Evolutionary conservation across 1,284 basidiomycete species (phyloP).

Genomic region (Cystobasidium sp.): DNA sequence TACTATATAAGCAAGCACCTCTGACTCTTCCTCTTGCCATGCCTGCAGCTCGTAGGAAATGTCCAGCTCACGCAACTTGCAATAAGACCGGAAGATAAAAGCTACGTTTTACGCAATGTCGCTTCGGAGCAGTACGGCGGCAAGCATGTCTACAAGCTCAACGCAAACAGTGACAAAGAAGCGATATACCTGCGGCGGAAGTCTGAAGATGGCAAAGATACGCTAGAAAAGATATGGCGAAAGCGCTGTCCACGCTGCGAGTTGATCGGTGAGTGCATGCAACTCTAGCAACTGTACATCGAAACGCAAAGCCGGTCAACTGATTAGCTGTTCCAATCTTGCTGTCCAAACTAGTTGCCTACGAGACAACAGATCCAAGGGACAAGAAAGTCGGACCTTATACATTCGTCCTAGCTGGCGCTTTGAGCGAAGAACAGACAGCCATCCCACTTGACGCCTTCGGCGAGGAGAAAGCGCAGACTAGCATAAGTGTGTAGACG

Average conservation of each 20-base stretch:
- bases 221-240: constrained; percentile 35
- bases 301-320: too few relatives aligned
- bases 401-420: constrained; percentile 34
- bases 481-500: background rate
- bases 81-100: constrained; percentile 27
- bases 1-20: background rate
- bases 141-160: constrained; percentile 44
- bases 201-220: constrained; percentile 8
- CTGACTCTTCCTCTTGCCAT: background rate
- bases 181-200: constrained; percentile 23
- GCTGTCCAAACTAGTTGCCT: constrained; percentile 3
- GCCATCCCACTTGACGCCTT: constrained; percentile 33
- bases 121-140: constrained; percentile 30
- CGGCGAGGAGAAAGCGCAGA: constrained; percentile 8
- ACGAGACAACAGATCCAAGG: constrained; percentile 36
- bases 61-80: constrained; percentile 34
- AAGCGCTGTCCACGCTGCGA: constrained; percentile 40
- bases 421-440: constrained; percentile 36
- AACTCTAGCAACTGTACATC: too few relatives aligned
- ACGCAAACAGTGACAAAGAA: constrained; percentile 34
- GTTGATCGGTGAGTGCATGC: constrained; percentile 23
- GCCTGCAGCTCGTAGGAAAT: constrained; percentile 37
- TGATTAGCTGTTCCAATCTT: background rate
- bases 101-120: constrained; percentile 34
- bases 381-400: constrained; percentile 36